Evolutionary conservation across 345 rosid genomes (phyloP).

Genomic region (Passiflora organensis): DNA sequence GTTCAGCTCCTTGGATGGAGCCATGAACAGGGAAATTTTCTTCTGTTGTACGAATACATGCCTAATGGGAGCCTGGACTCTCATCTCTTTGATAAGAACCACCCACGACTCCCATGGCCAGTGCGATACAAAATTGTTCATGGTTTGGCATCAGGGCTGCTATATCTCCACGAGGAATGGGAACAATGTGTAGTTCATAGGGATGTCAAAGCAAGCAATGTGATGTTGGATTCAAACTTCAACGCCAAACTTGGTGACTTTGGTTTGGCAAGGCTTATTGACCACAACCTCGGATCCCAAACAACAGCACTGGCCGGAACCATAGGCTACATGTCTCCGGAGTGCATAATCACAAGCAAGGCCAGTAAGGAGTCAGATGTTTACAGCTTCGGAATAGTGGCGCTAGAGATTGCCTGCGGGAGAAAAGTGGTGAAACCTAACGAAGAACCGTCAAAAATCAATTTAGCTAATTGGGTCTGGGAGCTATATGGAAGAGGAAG

Average conservation of each 20-base stretch:
- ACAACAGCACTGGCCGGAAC: constrained; percentile 24
- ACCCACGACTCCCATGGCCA: background rate
- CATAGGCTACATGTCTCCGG: constrained; percentile 30
- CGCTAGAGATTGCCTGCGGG: constrained; percentile 27
- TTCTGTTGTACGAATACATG: constrained; percentile 6
- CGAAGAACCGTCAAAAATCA: background rate
- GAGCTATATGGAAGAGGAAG: constrained; percentile 2
- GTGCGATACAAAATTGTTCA: background rate
- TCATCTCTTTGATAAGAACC: constrained; percentile 1
- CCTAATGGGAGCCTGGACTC: constrained; percentile 4
- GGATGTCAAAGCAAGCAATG: constrained; percentile 9
- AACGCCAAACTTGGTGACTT: constrained; percentile 7
- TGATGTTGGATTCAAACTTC: constrained; percentile 9
- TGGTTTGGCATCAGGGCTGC: background rate
- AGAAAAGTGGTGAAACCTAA: constrained; percentile 8
- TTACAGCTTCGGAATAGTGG: constrained; percentile 34
- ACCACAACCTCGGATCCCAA: constrained; percentile 24
- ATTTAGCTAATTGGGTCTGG: constrained; percentile 11
- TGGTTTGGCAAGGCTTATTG: constrained; percentile 27
- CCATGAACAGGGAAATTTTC: background rate
- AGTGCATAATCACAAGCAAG: constrained; percentile 15
- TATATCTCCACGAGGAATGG: constrained; percentile 2
- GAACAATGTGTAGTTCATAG: constrained; percentile 3
- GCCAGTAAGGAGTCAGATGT: constrained; percentile 33
- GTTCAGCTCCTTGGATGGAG: constrained; percentile 12